A percentile compares a stretch with the other conserved stretches of the same genome.
phyloP scores from a whole-genome alignment of 306 rosid genomes.

The Glycine tomentella region DNA sequence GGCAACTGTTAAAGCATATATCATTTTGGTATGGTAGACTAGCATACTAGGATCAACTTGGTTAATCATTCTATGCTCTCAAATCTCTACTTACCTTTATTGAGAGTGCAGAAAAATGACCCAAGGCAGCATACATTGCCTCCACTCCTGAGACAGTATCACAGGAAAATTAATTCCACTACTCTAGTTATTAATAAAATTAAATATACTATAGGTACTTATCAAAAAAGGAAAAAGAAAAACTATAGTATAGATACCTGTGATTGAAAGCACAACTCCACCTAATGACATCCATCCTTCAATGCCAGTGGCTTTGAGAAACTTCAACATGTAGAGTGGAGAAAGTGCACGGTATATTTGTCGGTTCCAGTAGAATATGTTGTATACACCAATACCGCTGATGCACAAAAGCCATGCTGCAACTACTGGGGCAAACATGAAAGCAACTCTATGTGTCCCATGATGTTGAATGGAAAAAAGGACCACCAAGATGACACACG shows the following conservation, averaged over 20 bases:
- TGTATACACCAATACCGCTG: slow-evolving; percentile 74
- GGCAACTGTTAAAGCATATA: slow-evolving; percentile 19
- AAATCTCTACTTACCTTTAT: slow-evolving; percentile 65
- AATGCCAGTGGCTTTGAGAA: slow-evolving; percentile 60
- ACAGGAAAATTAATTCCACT: slow-evolving; percentile 42
- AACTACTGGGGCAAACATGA: slow-evolving; percentile 85
- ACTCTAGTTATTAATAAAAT: slow-evolving; percentile 42
- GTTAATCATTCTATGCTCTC: background rate
- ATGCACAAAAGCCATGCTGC: slow-evolving; percentile 76
- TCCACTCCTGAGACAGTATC: slow-evolving; percentile 76
- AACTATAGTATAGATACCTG: slow-evolving; percentile 56
- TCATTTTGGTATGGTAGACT: background rate
- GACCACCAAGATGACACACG: slow-evolving; percentile 73
- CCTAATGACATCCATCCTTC: slow-evolving; percentile 82
- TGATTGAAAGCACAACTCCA: slow-evolving; percentile 75
- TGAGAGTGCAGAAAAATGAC: slow-evolving; percentile 85
- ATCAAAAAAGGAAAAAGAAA: background rate
- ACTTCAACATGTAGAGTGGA: slow-evolving; percentile 73
- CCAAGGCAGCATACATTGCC: slow-evolving; percentile 87
- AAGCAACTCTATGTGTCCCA: slow-evolving; percentile 80
- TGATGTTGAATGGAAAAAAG: slow-evolving; percentile 85
- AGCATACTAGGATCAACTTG: slow-evolving; percentile 6
- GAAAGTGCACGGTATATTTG: slow-evolving; percentile 70
- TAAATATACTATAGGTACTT: slow-evolving; percentile 9
- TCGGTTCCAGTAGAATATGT: slow-evolving; percentile 72